These are phyloP conservation scores for Hyaloscypha hepaticicola DNA, from an alignment of 495 filamentous ascomycete genomes.

Conservation along the genomic window DNA sequence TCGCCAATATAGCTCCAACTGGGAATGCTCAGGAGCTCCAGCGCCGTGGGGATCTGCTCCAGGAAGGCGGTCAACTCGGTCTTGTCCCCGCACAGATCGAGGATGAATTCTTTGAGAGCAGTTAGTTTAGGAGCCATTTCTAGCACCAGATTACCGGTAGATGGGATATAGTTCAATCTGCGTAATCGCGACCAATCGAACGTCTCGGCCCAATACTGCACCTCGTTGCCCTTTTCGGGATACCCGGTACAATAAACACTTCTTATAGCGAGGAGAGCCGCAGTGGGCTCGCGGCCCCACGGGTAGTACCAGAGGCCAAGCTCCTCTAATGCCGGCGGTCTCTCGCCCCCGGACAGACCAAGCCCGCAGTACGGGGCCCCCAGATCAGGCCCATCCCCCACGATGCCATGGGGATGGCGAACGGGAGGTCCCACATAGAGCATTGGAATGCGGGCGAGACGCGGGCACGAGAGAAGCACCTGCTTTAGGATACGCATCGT, in stretches of 20 bases:
- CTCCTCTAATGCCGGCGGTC: background rate
- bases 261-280: background rate
- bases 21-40: constrained; percentile 13
- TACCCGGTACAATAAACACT: background rate
- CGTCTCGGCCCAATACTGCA: constrained; percentile 20
- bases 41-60: constrained; percentile 12
- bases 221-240: constrained; percentile 20
- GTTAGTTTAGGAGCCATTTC: constrained; percentile 8
- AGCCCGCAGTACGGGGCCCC: background rate
- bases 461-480: background rate
- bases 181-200: constrained; percentile 23
- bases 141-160: background rate
- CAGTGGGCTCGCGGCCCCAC: background rate
- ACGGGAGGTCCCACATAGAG: background rate
- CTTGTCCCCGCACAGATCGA: constrained; percentile 7
- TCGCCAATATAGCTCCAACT: constrained; percentile 13
- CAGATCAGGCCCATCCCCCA: background rate
- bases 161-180: constrained; percentile 13
- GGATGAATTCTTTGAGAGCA: background rate
- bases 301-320: background rate
- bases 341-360: background rate
- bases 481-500: background rate
- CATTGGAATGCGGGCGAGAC: background rate
- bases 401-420: background rate
- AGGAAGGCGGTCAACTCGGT: constrained; percentile 9